phyloP scores from a whole-genome alignment of 2,329 filamentous ascomycete genomes.

The Daldinia sp. region DNA sequence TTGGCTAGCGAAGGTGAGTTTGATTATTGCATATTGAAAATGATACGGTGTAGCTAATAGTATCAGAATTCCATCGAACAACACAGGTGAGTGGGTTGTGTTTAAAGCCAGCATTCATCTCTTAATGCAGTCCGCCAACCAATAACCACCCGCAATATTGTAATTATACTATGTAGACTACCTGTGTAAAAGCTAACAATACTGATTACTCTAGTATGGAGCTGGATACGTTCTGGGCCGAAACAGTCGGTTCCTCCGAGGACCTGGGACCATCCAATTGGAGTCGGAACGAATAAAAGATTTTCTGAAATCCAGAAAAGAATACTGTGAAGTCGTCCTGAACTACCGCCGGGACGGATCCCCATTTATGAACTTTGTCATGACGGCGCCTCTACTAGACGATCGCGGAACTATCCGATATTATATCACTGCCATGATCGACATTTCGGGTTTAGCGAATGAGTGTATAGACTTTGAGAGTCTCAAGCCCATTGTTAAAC shows the following conservation, averaged over 20 bases:
- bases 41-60: neutral
- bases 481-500: constrained; percentile 57
- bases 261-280: neutral
- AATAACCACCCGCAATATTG: neutral
- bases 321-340: constrained; percentile 76
- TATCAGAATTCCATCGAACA: constrained; percentile 69
- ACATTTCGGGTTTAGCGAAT: constrained; percentile 73
- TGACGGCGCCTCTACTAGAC: constrained; percentile 76
- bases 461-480: constrained; percentile 72
- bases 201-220: neutral
- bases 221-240: neutral
- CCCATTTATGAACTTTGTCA: constrained; percentile 79
- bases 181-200: neutral
- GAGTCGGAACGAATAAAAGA: constrained; percentile 66
- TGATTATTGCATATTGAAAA: neutral
- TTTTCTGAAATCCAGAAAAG: constrained; percentile 68
- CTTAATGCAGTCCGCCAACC: neutral
- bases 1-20: constrained; percentile 75
- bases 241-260: neutral
- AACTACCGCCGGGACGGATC: constrained; percentile 82
- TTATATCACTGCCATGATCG: constrained; percentile 75
- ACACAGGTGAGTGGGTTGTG: constrained; percentile 11
- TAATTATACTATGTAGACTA: neutral
- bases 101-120: neutral
- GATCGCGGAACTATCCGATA: constrained; percentile 72